A percentile compares a stretch with the other conserved stretches of the same genome.
Evolutionary conservation across 208 protist species (phyloP).

Genomic region (Polymyxa betae): DNA sequence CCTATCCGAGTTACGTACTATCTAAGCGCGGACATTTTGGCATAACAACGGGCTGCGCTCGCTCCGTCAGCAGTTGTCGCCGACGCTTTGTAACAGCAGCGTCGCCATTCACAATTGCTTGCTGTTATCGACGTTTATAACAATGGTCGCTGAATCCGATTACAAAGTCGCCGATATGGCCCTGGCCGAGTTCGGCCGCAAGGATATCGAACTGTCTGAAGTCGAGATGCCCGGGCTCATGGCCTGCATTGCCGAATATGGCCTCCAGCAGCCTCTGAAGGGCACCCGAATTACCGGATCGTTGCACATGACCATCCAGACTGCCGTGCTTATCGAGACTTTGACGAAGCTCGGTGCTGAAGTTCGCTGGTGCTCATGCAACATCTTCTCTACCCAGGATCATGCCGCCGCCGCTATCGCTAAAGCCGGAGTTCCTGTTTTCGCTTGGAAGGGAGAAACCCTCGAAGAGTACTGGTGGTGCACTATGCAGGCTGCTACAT

Average conservation of each 20-base stretch:
- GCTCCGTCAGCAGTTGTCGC: too few relatives aligned
- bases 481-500: constrained; percentile 88
- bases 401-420: constrained; percentile 89
- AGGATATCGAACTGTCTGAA: constrained; percentile 95
- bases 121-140: too few relatives aligned
- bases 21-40: too few relatives aligned
- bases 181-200: constrained; percentile 93
- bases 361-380: constrained; percentile 94
- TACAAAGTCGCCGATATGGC: constrained; percentile 95
- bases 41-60: too few relatives aligned
- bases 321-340: constrained; percentile 99
- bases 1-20: too few relatives aligned
- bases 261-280: constrained; percentile 86
- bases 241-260: constrained; percentile 84
- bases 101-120: too few relatives aligned
- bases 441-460: constrained; percentile 99
- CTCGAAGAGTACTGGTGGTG: constrained; percentile 99
- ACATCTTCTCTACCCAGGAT: constrained; percentile 99
- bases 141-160: too few relatives aligned
- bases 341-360: constrained; percentile 94
- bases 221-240: constrained; percentile 99
- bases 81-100: too few relatives aligned
- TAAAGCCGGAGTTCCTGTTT: constrained; percentile 89
- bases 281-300: constrained; percentile 96
- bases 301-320: constrained; percentile 99